phyloP scores from a whole-genome alignment of 2,329 filamentous ascomycete species.

The Eurotiales sp. region DNA sequence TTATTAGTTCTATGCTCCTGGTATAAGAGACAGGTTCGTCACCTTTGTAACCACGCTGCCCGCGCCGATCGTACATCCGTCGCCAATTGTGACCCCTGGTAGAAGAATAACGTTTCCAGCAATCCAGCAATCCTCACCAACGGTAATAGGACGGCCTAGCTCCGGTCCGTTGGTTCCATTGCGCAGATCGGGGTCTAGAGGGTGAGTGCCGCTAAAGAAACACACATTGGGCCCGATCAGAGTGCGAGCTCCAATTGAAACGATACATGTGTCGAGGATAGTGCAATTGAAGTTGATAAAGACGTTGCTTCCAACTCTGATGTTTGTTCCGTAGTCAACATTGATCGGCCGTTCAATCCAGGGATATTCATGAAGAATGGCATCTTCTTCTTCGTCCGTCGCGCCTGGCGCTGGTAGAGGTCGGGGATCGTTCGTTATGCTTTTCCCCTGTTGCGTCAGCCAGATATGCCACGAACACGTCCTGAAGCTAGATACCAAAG shows the following conservation, averaged over 20 bases:
- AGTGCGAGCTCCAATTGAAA: constrained; percentile 52
- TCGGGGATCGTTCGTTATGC: not conserved
- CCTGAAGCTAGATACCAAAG: not conserved
- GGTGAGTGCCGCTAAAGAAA: constrained; percentile 52
- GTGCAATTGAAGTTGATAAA: constrained; percentile 52
- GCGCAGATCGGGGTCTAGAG: constrained; percentile 44
- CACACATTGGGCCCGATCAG: constrained; percentile 53
- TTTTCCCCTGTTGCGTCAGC: not conserved
- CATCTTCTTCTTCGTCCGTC: not conserved
- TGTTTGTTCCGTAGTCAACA: constrained; percentile 33
- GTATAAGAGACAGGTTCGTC: not conserved
- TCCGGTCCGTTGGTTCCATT: constrained; percentile 49
- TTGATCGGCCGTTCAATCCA: constrained; percentile 29
- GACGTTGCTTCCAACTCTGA: constrained; percentile 26
- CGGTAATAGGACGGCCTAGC: constrained; percentile 46
- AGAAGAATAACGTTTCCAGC: constrained; percentile 46
- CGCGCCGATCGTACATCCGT: constrained; percentile 40
- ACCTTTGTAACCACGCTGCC: constrained; percentile 38
- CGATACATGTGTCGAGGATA: constrained; percentile 51
- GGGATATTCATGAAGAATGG: not conserved
- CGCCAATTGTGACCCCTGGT: constrained; percentile 41
- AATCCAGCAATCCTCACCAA: constrained; percentile 51
- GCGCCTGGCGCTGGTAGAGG: not conserved
- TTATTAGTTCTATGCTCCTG: too few species aligned
- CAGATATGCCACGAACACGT: not conserved